A percentile compares a stretch with the other conserved stretches of the same genome.
These are phyloP conservation scores for Ustilago cynodontis DNA, from an alignment of 1,284 basidiomycete species.

Conservation along the genomic window DNA sequence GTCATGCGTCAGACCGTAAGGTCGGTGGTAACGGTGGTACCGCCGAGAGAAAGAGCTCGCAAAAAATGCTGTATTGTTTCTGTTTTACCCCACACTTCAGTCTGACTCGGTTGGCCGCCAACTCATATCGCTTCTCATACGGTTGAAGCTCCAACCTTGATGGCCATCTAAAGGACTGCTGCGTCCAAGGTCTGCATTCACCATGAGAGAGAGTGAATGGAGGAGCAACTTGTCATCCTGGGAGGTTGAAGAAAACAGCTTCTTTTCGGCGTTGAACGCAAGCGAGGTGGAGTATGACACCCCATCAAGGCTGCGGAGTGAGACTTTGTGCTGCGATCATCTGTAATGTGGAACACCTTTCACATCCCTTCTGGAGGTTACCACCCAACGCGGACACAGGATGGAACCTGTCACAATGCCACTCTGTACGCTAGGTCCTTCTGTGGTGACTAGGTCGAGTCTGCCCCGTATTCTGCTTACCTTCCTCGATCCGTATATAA, in stretches of 20 bases:
- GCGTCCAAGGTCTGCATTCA: no score
- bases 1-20: not conserved
- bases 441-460: not conserved
- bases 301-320: not conserved
- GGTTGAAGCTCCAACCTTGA: no score
- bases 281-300: not conserved
- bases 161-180: no score
- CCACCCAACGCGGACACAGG: no score
- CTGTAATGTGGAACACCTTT: slow-evolving; percentile 13
- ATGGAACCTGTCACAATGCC: not conserved
- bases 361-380: slow-evolving; percentile 15
- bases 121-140: no score
- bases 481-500: not conserved
- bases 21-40: not conserved
- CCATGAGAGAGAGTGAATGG: not conserved
- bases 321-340: not conserved
- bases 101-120: no score
- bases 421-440: not conserved
- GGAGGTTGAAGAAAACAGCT: not conserved
- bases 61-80: not conserved
- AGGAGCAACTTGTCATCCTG: not conserved
- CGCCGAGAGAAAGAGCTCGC: not conserved
- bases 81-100: not conserved
- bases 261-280: not conserved
- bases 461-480: not conserved